Percentiles rank a stretch among this genome's conserved stretches.
Conservation (phyloP, 1,284 basidiomycete genomes). For the Ustilago esculenta region DNA sequence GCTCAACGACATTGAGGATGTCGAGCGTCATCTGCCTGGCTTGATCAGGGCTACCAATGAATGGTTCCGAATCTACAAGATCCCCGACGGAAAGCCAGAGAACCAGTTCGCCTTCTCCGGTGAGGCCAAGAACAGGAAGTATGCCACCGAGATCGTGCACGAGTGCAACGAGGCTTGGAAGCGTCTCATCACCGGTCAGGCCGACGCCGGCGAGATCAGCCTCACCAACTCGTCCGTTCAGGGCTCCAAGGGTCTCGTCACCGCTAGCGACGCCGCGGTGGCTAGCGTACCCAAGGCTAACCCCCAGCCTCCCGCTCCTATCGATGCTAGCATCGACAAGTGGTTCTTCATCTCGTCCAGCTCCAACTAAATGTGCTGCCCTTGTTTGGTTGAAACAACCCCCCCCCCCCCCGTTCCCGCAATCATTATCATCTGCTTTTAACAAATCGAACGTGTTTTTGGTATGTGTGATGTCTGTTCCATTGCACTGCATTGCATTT, state of each 20-base stretch:
- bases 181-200: slow-evolving; percentile 84
- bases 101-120: slow-evolving; percentile 99
- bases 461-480: no score
- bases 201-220: slow-evolving; percentile 59
- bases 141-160: slow-evolving; percentile 97
- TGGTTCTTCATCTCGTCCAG: slow-evolving; percentile 65
- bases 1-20: slow-evolving; percentile 99
- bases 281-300: slow-evolving; percentile 79
- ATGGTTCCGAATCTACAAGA: slow-evolving; percentile 86
- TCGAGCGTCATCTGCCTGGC: slow-evolving; percentile 97
- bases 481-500: no score
- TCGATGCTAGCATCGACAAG: slow-evolving; percentile 67
- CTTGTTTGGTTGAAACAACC: no score
- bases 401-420: no score
- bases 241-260: slow-evolving; percentile 78
- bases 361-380: slow-evolving; percentile 44
- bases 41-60: slow-evolving; percentile 87
- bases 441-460: no score
- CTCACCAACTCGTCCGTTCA: slow-evolving; percentile 74
- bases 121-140: slow-evolving; percentile 97
- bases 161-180: slow-evolving; percentile 99
- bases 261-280: slow-evolving; percentile 74
- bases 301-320: slow-evolving; percentile 64
- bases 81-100: slow-evolving; percentile 96
- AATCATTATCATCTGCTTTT: no score